Evolutionary conservation across 805 yeast species (phyloP).

Genomic region (Brettanomyces custersianus): DNA sequence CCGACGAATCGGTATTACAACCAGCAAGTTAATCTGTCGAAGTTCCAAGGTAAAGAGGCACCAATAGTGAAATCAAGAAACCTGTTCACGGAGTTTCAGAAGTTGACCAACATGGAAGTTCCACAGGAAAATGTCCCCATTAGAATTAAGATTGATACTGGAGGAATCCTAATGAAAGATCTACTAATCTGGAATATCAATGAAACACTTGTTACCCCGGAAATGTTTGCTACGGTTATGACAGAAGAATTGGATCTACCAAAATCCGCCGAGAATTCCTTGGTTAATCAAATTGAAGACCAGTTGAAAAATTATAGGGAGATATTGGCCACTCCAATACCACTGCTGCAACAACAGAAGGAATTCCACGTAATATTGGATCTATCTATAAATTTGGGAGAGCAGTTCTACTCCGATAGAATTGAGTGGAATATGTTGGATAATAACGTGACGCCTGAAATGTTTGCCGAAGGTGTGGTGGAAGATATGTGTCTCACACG

Average conservation of each 20-base stretch:
- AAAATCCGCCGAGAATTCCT: slow-evolving; percentile 47
- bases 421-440: slow-evolving; percentile 84
- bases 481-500: slow-evolving; percentile 74
- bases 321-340: slow-evolving; percentile 45
- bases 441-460: slow-evolving; percentile 60
- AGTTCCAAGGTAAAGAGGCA: slow-evolving; percentile 31
- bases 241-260: slow-evolving; percentile 82
- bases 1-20: neutral
- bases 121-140: slow-evolving; percentile 55
- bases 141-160: slow-evolving; percentile 51
- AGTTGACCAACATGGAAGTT: slow-evolving; percentile 25
- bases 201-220: slow-evolving; percentile 62
- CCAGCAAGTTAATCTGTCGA: slow-evolving; percentile 17
- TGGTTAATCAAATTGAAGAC: slow-evolving; percentile 63
- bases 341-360: slow-evolving; percentile 20
- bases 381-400: slow-evolving; percentile 73
- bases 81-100: slow-evolving; percentile 25
- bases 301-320: slow-evolving; percentile 73
- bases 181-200: slow-evolving; percentile 67
- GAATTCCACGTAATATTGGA: slow-evolving; percentile 74
- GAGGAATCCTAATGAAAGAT: slow-evolving; percentile 47
- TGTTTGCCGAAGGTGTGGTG: slow-evolving; percentile 74
- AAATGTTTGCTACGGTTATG: slow-evolving; percentile 62
- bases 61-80: slow-evolving; percentile 27
- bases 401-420: slow-evolving; percentile 79